Evolutionary conservation across 164 flowering plant genomes (phyloP), one percentile per base, ranked within the genome.

Genomic region (Magnolia kwangsiensis): DNA sequence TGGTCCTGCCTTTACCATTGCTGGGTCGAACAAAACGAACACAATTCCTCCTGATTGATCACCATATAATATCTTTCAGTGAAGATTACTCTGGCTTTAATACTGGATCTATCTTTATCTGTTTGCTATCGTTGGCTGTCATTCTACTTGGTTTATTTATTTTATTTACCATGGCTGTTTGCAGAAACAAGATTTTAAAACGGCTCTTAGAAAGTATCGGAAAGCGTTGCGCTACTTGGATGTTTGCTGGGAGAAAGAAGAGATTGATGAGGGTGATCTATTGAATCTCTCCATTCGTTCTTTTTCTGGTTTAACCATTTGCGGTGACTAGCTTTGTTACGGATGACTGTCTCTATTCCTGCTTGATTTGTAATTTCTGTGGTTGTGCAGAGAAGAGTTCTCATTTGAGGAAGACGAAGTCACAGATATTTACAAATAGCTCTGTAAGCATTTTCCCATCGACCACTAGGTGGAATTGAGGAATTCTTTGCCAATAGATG

Each of bases 191-290:
- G 98, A 96, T 78, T 93, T 83, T 67, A 94, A 89, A 78, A 93
- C 90, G 98, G 98, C 98, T 77, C 92, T 92, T 50, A 87, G 89
- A 70, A 96, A 96, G 84, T 96, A 96, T 65, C 79, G 93, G 69
- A 96, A 96, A 81, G 98, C 96, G 24, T 78, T 96, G 82, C 96
- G 94, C 37, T 96, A 91, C 80, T 84, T 96, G 85, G 99, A 96
- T 83, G 82, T 85, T 51, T 96, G 98, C 86, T 96, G 99, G 99
- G 99, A 96, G 84, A 94, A 92, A 77, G 97, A 93, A 24, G 97
- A 89, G 51, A 91, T 96, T 80, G 94, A 92, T 87, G 96, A 91
- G 83, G 96, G 98, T 93, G 27, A 68, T 10, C 37, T 24, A 16
- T 49, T 68, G 16, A 21, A 21, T 55, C 50, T 73, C 67, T 49